These are phyloP conservation scores for Solanum hybrid DNA, from an alignment of 305 asterid genomes.

Conservation along the genomic window DNA sequence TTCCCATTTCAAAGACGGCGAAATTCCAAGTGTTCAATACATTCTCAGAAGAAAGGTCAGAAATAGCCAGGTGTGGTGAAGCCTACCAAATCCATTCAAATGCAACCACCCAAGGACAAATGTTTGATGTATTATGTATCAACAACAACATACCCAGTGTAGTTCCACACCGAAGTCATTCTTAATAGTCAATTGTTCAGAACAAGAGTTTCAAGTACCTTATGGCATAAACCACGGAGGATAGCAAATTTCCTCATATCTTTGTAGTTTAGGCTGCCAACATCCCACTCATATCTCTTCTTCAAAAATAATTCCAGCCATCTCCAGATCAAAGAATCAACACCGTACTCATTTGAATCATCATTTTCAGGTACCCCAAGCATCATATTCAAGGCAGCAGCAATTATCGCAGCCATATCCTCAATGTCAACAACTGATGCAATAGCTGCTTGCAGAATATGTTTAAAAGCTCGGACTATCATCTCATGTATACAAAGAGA, in stretches of 20 bases:
- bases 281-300: slow-evolving; percentile 84
- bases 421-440: slow-evolving; percentile 62
- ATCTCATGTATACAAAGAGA: slow-evolving; percentile 95
- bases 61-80: background rate
- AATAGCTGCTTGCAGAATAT: slow-evolving; percentile 79
- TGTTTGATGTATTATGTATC: background rate
- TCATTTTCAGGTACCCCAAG: slow-evolving; percentile 72
- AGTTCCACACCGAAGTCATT: background rate
- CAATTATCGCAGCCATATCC: slow-evolving; percentile 64
- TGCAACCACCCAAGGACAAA: background rate
- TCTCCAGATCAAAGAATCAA: slow-evolving; percentile 70
- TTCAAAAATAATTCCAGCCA: slow-evolving; percentile 84
- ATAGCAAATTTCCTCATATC: slow-evolving; percentile 81
- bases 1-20: background rate
- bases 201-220: slow-evolving; percentile 46
- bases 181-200: slow-evolving; percentile 5
- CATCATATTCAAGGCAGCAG: slow-evolving; percentile 81
- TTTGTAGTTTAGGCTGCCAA: slow-evolving; percentile 52
- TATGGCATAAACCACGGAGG: slow-evolving; percentile 96
- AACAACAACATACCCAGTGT: background rate
- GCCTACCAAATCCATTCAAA: background rate
- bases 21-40: background rate
- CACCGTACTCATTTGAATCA: slow-evolving; percentile 35
- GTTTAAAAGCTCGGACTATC: slow-evolving; percentile 95
- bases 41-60: background rate